Evolutionary conservation across 805 yeast genomes (phyloP).

Genomic region (Gaillardinia entomophila): DNA sequence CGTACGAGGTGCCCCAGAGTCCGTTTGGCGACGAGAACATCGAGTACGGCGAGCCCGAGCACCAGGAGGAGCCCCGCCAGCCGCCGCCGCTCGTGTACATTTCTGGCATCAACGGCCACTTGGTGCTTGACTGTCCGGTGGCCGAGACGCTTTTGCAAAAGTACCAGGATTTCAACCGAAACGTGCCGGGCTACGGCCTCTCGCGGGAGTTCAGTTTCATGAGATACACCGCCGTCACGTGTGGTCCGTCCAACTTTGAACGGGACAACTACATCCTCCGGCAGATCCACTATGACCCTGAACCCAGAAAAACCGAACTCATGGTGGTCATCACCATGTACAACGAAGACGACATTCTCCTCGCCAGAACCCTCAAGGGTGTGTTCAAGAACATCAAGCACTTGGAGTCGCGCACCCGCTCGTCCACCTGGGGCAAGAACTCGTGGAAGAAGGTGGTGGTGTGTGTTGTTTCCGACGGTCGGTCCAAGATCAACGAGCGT

Average conservation of each 20-base stretch:
- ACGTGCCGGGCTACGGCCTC: constrained; percentile 22
- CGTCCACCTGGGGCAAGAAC: constrained; percentile 44
- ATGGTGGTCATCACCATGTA: constrained; percentile 62
- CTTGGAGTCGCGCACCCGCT: constrained; percentile 41
- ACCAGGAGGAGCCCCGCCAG: constrained; percentile 19
- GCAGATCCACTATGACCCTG: constrained; percentile 39
- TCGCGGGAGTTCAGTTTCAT: constrained; percentile 54
- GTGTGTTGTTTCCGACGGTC: constrained; percentile 58
- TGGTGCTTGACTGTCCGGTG: constrained; percentile 85
- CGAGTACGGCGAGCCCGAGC: too few relatives aligned
- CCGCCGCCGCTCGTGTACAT: constrained; percentile 17
- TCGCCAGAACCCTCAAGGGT: constrained; percentile 59
- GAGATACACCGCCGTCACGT: constrained; percentile 61
- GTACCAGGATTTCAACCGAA: constrained; percentile 30
- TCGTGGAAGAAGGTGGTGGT: constrained; percentile 61
- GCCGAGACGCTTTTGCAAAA: constrained; percentile 55
- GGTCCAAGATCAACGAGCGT: constrained; percentile 58
- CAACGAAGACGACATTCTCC: constrained; percentile 58
- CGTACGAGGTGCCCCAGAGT: constrained; percentile 12
- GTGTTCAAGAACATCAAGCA: constrained; percentile 60
- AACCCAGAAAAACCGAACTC: constrained; percentile 51
- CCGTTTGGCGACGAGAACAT: constrained; percentile 29
- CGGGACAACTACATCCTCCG: constrained; percentile 52
- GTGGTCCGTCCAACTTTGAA: constrained; percentile 63
- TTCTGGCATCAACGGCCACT: constrained; percentile 49